phyloP scores from a whole-genome alignment of 441 rosid species.

The Jatropha podagrica region DNA sequence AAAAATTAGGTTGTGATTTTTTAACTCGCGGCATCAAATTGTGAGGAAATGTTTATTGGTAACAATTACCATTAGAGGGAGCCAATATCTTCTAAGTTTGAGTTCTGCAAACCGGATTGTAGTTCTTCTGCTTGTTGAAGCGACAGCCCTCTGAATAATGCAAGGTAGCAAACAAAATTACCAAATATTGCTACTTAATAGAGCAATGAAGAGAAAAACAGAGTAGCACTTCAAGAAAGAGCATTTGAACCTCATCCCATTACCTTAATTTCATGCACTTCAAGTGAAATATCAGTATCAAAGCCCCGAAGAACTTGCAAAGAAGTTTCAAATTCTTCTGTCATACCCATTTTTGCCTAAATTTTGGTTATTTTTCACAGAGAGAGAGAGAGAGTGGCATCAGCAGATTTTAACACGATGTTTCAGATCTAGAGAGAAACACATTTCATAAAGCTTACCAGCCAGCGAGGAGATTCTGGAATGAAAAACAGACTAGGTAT shows the following conservation, averaged over 20 bases:
- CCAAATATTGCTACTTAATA: constrained; percentile 1
- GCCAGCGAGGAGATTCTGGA: constrained; percentile 96
- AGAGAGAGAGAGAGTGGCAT: neutral
- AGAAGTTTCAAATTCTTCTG: constrained; percentile 87
- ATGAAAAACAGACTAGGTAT: constrained; percentile 85
- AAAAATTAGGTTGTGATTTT: constrained; percentile 2
- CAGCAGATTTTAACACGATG: neutral
- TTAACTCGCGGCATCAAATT: neutral
- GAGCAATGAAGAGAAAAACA: neutral
- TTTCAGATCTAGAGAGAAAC: constrained; percentile 16
- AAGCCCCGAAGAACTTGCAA: constrained; percentile 91
- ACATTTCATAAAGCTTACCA: constrained; percentile 48
- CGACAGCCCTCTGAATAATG: constrained; percentile 58
- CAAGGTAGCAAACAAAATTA: constrained; percentile 17
- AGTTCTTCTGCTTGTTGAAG: constrained; percentile 61
- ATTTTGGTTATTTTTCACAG: constrained; percentile 7
- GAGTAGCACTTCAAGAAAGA: constrained; percentile 1
- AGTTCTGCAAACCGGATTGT: constrained; percentile 75
- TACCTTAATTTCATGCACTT: constrained; percentile 94
- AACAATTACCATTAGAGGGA: constrained; percentile 68
- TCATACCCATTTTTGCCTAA: constrained; percentile 93
- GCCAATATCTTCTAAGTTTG: constrained; percentile 76
- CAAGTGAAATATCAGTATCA: constrained; percentile 78
- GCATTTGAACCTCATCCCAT: constrained; percentile 10
- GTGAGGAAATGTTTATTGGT: constrained; percentile 2